Base-by-base conservation (phyloP, 345 rosid genomes). In the Lenwebbia sp. region DNA sequence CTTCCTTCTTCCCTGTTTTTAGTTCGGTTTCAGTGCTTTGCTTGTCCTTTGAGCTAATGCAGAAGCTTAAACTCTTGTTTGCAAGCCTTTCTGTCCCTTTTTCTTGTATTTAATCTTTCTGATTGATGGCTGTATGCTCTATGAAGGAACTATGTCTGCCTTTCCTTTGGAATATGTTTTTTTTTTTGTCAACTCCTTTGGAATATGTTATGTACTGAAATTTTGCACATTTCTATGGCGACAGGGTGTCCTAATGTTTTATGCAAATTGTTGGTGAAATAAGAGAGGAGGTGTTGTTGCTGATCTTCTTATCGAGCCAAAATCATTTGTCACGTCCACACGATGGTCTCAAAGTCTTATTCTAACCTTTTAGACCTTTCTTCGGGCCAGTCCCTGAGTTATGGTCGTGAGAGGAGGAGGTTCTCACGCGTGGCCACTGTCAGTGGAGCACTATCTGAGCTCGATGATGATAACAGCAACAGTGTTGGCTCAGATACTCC, bases 311-410 rank as follows among this genome's bases (percentile, higher is more conserved):
- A 82, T 82, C 19, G 82, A 83, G 54, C 62, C 58, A 47, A 78
- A 81, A 86, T 26, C 74, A 44, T 33, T 17, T 86, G 44, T 82
- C 86, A 47, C 54, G 28, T 53, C 78, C 44, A 40, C 30, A 33
- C 57, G 25, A 96, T 97, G 99, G 95, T 88, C 85, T 97, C 99
- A 51, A 95, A 96, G 92, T 97, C 99, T 54, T 96, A 95, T 85
- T 97, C 98, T 41, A 97, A 97, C 89, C 98, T 97, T 87, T 90
- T 96, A 86, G 99, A 96, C 86, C 98, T 97, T 90, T 92, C 95
- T 87, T 95, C 96, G 14, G 96, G 98, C 12, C 90, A 91, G 74
- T 91, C 90, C 84, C 94, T 91, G 30, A 86, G 89, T 70, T 93
- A 94, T 78, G 89, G 92, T 70, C 91, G 92, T 10, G 98, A 96